Base-by-base conservation (phyloP, 495 filamentous ascomycete genomes). In the Patellaria atrata region DNA sequence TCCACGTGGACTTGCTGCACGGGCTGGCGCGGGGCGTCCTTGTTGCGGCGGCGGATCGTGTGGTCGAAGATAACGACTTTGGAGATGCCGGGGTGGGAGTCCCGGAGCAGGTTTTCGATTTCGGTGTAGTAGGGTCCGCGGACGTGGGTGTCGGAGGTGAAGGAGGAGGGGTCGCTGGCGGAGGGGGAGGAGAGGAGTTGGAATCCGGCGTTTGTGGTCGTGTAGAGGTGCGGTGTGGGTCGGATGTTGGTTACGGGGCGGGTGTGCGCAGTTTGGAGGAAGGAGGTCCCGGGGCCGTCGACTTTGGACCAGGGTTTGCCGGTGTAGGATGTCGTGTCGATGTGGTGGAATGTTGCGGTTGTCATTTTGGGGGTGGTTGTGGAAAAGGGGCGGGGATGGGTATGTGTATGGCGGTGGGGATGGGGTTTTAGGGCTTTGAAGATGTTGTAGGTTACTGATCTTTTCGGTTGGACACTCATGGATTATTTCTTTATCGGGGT, bases 11-110 rank as follows among this genome's bases (percentile, higher is more conserved):
- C 55, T 26, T 57, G 51, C 34, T 56, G 55, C 2, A 59, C 55
- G 1, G 55, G 55, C 27, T 57, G 53, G n/a, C 55, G 46, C 6
- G 55, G 51, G 5, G 53, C 37, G 22, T 53, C 47, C 17, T 47
- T 49, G 1, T 33, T 22, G 8, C 55, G 34, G 1, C 55, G 38
- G 5, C 55, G 43, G 24, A 59, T 59, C 8, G 55, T 59, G 38
- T 59, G 55, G 45, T 59, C 55, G 35, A 59, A 59, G 30, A 55
- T 53, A 10, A 53, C 41, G 18, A 59, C 50, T 37, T 59, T 59
- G 30, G 53, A 55, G 18, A 56, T 32, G 15, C 51, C 47, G 3
- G 43, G 39, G 1, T 50, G 31, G 12, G 33, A 37, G 26, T 51
- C 23, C 6, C 44, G 39, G 1, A 59, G 33, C 15, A 57, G 47